A percentile compares a stretch with the other conserved stretches of the same genome.
These are phyloP conservation scores for Trichoderma gamsii DNA, from an alignment of 495 filamentous ascomycete species.

Conservation along the genomic window DNA sequence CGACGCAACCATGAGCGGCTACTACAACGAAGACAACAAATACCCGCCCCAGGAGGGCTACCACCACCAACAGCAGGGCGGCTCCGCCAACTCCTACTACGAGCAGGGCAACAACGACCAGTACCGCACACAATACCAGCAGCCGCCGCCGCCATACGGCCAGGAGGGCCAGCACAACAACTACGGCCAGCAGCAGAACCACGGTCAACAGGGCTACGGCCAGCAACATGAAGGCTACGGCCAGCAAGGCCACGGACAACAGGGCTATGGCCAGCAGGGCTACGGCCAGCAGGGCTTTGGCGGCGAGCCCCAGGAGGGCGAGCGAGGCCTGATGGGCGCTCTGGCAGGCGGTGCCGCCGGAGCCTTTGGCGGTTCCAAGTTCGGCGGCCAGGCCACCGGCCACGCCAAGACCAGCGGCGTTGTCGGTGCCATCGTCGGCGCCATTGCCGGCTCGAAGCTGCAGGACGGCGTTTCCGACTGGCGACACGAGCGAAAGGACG, in stretches of 20 bases:
- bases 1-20: slow-evolving; percentile 4
- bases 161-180: neutral
- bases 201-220: neutral
- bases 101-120: neutral
- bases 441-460: slow-evolving; percentile 33
- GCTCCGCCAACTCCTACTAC: neutral
- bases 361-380: slow-evolving; percentile 30
- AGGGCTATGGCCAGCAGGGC: neutral
- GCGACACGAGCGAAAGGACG: slow-evolving; percentile 33
- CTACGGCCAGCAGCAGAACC: neutral
- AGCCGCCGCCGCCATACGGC: slow-evolving; percentile 21
- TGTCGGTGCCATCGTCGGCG: slow-evolving; percentile 31
- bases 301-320: slow-evolving; percentile 19
- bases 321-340: slow-evolving; percentile 32
- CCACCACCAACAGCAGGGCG: neutral
- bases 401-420: slow-evolving; percentile 26
- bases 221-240: neutral
- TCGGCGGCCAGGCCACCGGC: slow-evolving; percentile 28
- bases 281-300: neutral
- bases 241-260: neutral
- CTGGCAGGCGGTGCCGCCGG: slow-evolving; percentile 31
- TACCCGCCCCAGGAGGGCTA: slow-evolving; percentile 1
- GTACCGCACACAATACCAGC: slow-evolving; percentile 21
- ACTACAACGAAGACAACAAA: neutral
- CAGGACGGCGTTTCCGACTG: slow-evolving; percentile 33